Evolutionary conservation across 2,329 filamentous ascomycete genomes (phyloP).

Genomic region (Penicillium sp.): DNA sequence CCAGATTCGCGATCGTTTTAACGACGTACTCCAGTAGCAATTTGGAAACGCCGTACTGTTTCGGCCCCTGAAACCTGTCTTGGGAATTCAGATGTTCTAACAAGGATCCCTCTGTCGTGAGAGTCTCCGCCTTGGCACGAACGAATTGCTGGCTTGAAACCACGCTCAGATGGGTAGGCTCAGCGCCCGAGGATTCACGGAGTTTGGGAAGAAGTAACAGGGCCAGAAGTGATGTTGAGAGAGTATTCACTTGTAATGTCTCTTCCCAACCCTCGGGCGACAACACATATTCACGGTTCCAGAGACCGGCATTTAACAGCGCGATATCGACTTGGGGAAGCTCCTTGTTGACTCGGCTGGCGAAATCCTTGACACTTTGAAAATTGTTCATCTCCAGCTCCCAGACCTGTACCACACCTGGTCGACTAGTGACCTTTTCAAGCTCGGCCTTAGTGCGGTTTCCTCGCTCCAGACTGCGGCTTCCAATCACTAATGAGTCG

Average conservation of each 20-base stretch:
- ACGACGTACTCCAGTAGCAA: slow-evolving; percentile 45
- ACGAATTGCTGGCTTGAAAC: slow-evolving; percentile 46
- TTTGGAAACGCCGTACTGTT: slow-evolving; percentile 45
- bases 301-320: slow-evolving; percentile 48
- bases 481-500: slow-evolving; percentile 47
- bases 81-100: slow-evolving; percentile 37
- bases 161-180: slow-evolving; percentile 45
- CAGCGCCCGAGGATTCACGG: slow-evolving; percentile 28
- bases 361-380: slow-evolving; percentile 47
- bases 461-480: slow-evolving; percentile 46
- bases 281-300: slow-evolving; percentile 36
- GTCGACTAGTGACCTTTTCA: slow-evolving; percentile 30
- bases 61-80: slow-evolving; percentile 29
- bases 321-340: slow-evolving; percentile 46
- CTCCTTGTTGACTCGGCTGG: slow-evolving; percentile 35
- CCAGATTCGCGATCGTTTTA: slow-evolving; percentile 36
- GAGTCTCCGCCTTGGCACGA: slow-evolving; percentile 31
- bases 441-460: slow-evolving; percentile 43
- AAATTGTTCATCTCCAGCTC: slow-evolving; percentile 50
- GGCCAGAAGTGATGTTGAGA: slow-evolving; percentile 57
- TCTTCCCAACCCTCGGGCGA: slow-evolving; percentile 51
- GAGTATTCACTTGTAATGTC: slow-evolving; percentile 58
- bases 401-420: slow-evolving; percentile 43
- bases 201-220: slow-evolving; percentile 54
- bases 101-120: slow-evolving; percentile 31